Evolutionary conservation across 2,329 filamentous ascomycete genomes (phyloP).

Genomic region (Cordyceps tenuipes): DNA sequence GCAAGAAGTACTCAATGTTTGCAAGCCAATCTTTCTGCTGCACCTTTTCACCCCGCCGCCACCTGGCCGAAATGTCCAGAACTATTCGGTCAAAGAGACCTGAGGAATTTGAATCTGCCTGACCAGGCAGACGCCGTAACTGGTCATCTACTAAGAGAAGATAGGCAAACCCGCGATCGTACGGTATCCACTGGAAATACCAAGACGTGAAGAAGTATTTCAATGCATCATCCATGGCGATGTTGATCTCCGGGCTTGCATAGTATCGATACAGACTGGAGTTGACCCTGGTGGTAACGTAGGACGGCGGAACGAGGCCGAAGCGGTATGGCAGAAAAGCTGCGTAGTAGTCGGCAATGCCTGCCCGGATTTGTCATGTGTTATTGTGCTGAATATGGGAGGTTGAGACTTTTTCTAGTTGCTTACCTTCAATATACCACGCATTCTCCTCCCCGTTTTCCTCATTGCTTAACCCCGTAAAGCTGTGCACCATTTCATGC

Average conservation of each 20-base stretch:
- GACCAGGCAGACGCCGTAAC: not conserved
- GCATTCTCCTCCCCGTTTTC: slow-evolving; percentile 13
- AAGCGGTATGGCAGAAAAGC: slow-evolving; percentile 14
- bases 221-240: slow-evolving; percentile 8
- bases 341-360: slow-evolving; percentile 13
- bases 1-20: not conserved
- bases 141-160: slow-evolving; percentile 8
- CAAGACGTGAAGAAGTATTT: slow-evolving; percentile 12
- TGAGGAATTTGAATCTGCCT: not conserved
- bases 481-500: slow-evolving; percentile 16
- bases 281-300: slow-evolving; percentile 11
- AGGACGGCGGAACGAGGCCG: slow-evolving; percentile 10
- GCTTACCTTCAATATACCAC: slow-evolving; percentile 14
- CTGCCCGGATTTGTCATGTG: not conserved
- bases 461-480: slow-evolving; percentile 6
- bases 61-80: not conserved
- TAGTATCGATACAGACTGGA: slow-evolving; percentile 12
- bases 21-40: slow-evolving; percentile 7
- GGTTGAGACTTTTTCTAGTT: not conserved
- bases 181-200: slow-evolving; percentile 13
- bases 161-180: slow-evolving; percentile 7
- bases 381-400: too few relatives aligned
- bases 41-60: slow-evolving; percentile 4
- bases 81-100: slow-evolving; percentile 5
- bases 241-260: slow-evolving; percentile 11